These are phyloP conservation scores for Fusarium sp. DNA, from an alignment of 2,329 filamentous ascomycete genomes.

Conservation along the genomic window DNA sequence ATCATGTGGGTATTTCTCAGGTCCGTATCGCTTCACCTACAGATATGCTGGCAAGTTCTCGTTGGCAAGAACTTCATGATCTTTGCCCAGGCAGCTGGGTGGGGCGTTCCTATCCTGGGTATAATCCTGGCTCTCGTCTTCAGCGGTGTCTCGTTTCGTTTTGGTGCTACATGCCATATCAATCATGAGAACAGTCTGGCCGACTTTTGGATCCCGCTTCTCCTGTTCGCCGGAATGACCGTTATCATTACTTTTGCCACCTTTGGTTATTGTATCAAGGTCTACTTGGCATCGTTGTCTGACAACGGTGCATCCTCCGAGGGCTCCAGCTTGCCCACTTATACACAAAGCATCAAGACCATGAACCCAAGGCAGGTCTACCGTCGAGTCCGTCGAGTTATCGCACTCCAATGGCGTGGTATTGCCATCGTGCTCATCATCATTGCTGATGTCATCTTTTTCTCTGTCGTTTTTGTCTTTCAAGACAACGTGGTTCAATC, in stretches of 20 bases:
- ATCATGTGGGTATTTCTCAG: conserved; percentile 93
- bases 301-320: conserved; percentile 77
- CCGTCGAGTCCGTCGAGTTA: conserved; percentile 82
- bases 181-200: conserved; percentile 86
- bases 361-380: conserved; percentile 89
- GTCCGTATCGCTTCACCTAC: conserved; percentile 90
- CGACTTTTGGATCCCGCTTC: conserved; percentile 89
- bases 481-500: conserved; percentile 77
- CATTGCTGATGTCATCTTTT: conserved; percentile 91
- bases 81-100: conserved; percentile 80
- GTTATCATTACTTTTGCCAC: conserved; percentile 85
- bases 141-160: conserved; percentile 93
- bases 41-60: conserved; percentile 96
- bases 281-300: conserved; percentile 85
- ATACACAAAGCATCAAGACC: conserved; percentile 77
- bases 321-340: conserved; percentile 74
- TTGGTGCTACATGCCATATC: conserved; percentile 91
- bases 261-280: conserved; percentile 91
- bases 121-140: conserved; percentile 80
- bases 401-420: conserved; percentile 93
- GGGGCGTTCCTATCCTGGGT: conserved; percentile 82
- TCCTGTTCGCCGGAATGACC: conserved; percentile 79
- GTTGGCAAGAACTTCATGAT: conserved; percentile 92
- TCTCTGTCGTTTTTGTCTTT: conserved; percentile 89
- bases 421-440: conserved; percentile 92